phyloP scores from a whole-genome alignment of 2,329 filamentous ascomycete species.

The Aureobasidium sp. region DNA sequence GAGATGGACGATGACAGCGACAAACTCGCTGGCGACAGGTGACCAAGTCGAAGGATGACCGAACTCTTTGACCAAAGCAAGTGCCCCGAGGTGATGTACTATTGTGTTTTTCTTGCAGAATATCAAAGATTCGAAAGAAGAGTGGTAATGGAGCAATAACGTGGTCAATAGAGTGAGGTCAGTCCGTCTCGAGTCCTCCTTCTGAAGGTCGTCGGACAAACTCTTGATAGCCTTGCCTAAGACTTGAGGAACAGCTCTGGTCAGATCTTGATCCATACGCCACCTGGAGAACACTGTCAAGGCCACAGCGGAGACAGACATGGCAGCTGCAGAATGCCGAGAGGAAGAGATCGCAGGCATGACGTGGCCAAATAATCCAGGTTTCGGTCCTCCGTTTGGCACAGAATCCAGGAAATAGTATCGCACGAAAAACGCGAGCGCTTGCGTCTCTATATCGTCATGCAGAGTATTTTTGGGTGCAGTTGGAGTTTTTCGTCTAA shows the following conservation, averaged over 20 bases:
- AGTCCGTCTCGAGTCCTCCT: background rate
- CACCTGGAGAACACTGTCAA: constrained; percentile 6
- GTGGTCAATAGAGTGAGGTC: background rate
- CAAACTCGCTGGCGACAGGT: background rate
- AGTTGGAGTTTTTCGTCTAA: background rate
- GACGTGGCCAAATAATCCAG: constrained; percentile 5
- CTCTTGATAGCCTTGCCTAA: constrained; percentile 3
- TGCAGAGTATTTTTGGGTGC: background rate
- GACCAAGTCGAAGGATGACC: constrained; percentile 14
- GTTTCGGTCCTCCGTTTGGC: background rate
- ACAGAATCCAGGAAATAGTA: background rate
- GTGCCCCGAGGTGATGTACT: constrained; percentile 12
- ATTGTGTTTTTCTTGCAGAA: constrained; percentile 1
- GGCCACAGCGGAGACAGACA: constrained; percentile 2
- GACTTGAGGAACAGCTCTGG: background rate
- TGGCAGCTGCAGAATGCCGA: background rate
- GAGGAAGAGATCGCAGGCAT: background rate
- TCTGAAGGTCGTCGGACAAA: background rate
- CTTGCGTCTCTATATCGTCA: constrained; percentile 8
- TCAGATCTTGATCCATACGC: background rate
- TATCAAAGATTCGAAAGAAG: background rate
- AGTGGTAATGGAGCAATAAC: background rate
- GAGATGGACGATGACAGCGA: background rate
- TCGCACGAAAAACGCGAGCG: constrained; percentile 5
- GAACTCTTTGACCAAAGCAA: constrained; percentile 9